phyloP scores from a whole-genome alignment of 441 rosid genomes.

The Melastoma candidum region DNA sequence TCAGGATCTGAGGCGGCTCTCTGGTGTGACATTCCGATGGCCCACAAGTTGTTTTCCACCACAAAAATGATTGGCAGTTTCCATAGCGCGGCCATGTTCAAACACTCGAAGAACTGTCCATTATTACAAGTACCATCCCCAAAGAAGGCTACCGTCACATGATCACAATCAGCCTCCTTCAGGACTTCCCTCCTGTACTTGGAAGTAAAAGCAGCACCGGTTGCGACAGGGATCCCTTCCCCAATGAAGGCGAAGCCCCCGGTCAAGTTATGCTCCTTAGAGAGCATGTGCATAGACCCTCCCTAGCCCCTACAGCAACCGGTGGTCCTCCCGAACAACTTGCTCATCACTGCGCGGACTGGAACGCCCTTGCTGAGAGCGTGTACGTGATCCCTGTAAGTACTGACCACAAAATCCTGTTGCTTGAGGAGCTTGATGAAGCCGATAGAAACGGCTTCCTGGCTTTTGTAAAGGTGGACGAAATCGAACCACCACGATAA shows the following conservation, averaged over 20 bases:
- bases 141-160: slow-evolving; percentile 37
- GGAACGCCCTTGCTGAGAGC: slow-evolving; percentile 94
- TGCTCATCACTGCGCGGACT: slow-evolving; percentile 91
- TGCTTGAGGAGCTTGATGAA: slow-evolving; percentile 69
- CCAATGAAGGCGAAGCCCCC: slow-evolving; percentile 98
- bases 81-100: slow-evolving; percentile 21
- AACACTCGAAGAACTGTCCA: too few species aligned
- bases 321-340: slow-evolving; percentile 80
- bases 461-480: slow-evolving; percentile 95
- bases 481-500: slow-evolving; percentile 94
- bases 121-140: too few species aligned
- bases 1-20: slow-evolving; percentile 94
- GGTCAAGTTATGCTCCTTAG: slow-evolving; percentile 81
- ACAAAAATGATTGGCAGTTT: slow-evolving; percentile 94
- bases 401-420: slow-evolving; percentile 43
- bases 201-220: slow-evolving; percentile 79
- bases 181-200: slow-evolving; percentile 80
- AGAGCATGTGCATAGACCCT: slow-evolving; percentile 99
- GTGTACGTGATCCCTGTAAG: slow-evolving; percentile 50
- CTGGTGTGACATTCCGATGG: slow-evolving; percentile 94
- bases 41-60: slow-evolving; percentile 98
- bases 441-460: slow-evolving; percentile 92
- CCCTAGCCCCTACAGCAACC: slow-evolving; percentile 98
- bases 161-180: slow-evolving; percentile 57
- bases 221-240: slow-evolving; percentile 95